phyloP scores from a whole-genome alignment of 2,329 filamentous ascomycete species.

The Clonostachys sp. region DNA sequence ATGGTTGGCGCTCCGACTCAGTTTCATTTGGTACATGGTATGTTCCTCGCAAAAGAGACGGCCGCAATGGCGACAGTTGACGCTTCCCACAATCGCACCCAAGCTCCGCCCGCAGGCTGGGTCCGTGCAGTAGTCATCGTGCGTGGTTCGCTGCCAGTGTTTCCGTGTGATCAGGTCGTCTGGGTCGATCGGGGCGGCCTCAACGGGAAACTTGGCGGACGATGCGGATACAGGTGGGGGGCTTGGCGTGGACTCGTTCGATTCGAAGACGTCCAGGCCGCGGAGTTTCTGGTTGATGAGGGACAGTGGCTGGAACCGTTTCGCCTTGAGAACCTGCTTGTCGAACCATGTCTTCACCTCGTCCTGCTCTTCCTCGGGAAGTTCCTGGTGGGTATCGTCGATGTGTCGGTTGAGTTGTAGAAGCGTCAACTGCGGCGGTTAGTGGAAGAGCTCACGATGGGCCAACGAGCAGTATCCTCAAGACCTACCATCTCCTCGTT shows the following conservation, averaged over 20 bases:
- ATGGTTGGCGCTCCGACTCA: conserved; percentile 82
- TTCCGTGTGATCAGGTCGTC: conserved; percentile 83
- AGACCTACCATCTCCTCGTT: conserved; percentile 86
- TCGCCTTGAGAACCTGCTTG: conserved; percentile 88
- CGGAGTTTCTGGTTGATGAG: conserved; percentile 92
- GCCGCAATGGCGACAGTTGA: conserved; percentile 93
- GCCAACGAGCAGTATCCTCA: neutral
- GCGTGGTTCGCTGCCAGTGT: conserved; percentile 81
- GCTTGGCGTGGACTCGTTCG: conserved; percentile 62
- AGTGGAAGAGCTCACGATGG: neutral
- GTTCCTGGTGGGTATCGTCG: conserved; percentile 85
- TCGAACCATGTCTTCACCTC: conserved; percentile 98
- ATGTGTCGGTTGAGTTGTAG: conserved; percentile 84
- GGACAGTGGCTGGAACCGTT: conserved; percentile 86
- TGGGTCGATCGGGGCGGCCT: conserved; percentile 56
- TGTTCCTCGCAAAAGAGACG: conserved; percentile 94
- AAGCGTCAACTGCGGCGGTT: conserved; percentile 65
- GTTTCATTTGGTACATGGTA: conserved; percentile 99
- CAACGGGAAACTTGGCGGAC: conserved; percentile 25
- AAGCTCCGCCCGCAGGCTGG: conserved; percentile 78
- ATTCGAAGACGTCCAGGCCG: conserved; percentile 88
- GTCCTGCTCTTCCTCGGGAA: conserved; percentile 84
- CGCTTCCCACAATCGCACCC: conserved; percentile 72
- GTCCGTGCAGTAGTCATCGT: conserved; percentile 79
- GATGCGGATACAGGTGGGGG: conserved; percentile 1